These are phyloP conservation scores for Boletellus deceptivus DNA, from an alignment of 1,284 basidiomycete species.

Conservation along the genomic window DNA sequence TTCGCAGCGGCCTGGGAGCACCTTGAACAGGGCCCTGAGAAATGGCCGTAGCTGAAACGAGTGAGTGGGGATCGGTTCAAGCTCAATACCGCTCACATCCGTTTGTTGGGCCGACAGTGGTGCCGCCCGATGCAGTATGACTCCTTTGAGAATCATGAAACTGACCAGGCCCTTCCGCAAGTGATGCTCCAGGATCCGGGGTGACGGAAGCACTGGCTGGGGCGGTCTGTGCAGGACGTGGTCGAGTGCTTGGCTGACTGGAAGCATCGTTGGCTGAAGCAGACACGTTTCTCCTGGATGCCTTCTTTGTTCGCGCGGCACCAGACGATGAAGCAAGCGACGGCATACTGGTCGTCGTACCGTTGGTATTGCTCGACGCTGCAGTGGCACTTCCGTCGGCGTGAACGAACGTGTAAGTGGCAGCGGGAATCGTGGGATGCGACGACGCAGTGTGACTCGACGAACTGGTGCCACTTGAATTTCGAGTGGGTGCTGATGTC, in stretches of 20 bases:
- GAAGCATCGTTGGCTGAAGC: neutral
- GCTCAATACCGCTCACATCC: slow-evolving; percentile 10
- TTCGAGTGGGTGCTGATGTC: slow-evolving; percentile 9
- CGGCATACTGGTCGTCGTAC: neutral
- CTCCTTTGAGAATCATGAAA: neutral
- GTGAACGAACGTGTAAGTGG: neutral
- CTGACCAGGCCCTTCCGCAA: slow-evolving; percentile 2
- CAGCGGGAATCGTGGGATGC: slow-evolving; percentile 5
- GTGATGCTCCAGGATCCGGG: slow-evolving; percentile 13
- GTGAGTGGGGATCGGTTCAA: slow-evolving; percentile 5
- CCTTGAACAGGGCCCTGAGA: slow-evolving; percentile 8
- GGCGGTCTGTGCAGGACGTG: slow-evolving; percentile 9
- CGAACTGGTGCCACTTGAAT: slow-evolving; percentile 5
- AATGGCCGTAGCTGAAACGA: slow-evolving; percentile 7
- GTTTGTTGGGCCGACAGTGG: slow-evolving; percentile 4
- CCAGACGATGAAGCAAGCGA: neutral
- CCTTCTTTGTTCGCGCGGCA: slow-evolving; percentile 11
- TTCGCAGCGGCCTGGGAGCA: slow-evolving; percentile 29
- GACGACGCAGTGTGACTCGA: slow-evolving; percentile 4
- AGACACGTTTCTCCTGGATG: slow-evolving; percentile 12
- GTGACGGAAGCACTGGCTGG: neutral
- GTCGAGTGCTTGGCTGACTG: slow-evolving; percentile 4
- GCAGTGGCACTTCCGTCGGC: slow-evolving; percentile 4
- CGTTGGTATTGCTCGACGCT: neutral
- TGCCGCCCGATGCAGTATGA: neutral